Evolutionary conservation across 352 stramenopile species (phyloP).

Genomic region (Phytophthora capsici): DNA sequence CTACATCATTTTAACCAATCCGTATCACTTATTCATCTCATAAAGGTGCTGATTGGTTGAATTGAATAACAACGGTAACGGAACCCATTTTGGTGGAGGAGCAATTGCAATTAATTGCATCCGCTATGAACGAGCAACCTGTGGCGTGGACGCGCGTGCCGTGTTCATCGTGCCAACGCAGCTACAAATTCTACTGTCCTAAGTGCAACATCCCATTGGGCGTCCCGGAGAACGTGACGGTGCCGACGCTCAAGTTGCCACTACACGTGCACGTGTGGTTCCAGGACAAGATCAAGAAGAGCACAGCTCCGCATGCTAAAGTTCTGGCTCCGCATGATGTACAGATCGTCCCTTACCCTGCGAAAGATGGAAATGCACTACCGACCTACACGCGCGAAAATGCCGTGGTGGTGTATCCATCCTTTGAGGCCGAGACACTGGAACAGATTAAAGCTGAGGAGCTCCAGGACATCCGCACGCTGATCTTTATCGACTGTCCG

Average conservation of each 20-base stretch:
- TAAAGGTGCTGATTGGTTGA: conserved; percentile 1
- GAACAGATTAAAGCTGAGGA: conserved; percentile 62
- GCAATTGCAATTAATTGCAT: conserved; percentile 4
- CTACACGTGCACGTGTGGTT: conserved; percentile 87
- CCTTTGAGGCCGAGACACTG: conserved; percentile 70
- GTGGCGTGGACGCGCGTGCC: conserved; percentile 59
- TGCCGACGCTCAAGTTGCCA: conserved; percentile 69
- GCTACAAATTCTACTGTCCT: conserved; percentile 90
- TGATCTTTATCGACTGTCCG: conserved; percentile 89
- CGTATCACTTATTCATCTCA: neutral
- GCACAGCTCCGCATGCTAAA: conserved; percentile 87
- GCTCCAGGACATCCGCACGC: conserved; percentile 59
- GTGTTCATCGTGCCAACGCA: conserved; percentile 74
- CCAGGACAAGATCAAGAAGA: conserved; percentile 91
- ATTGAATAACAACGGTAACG: conserved; percentile 2
- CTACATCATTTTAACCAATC: conserved; percentile 14
- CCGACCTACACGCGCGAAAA: conserved; percentile 66
- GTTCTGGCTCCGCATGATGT: conserved; percentile 75
- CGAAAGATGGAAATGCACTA: conserved; percentile 28
- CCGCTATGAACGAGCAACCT: conserved; percentile 22
- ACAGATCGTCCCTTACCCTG: conserved; percentile 65
- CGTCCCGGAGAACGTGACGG: conserved; percentile 49
- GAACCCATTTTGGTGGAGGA: neutral
- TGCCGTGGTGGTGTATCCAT: conserved; percentile 84
- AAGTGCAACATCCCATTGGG: conserved; percentile 73